Base-by-base conservation (phyloP, 164 flowering plant species). In the Houttuynia cordata region DNA sequence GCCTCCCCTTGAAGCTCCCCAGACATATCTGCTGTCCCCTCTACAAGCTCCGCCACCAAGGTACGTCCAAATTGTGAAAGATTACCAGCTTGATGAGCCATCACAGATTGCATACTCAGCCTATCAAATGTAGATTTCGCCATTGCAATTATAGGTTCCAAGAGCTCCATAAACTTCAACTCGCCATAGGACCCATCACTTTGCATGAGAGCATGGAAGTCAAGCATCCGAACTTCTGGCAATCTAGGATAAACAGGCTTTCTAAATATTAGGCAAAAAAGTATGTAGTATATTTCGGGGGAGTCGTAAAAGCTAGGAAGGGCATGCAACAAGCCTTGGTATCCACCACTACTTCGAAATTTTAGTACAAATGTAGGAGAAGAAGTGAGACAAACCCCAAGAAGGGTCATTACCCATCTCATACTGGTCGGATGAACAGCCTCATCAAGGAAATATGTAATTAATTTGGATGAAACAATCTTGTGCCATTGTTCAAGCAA, bases 1-100 rank as follows among this genome's bases (percentile, higher is more conserved):
- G 99, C 99, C 77, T 91, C 99, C 63, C 99, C 97, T 69, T 91
- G 99, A 74, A 94, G 94, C 58, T 88, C 97, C 25, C 96, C 97
- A 64, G 82, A 76, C 74, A 81, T 81, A 67, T 94, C 96, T 61
- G 83, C 59, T 67, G 81, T 76, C 60, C 77, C 96, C 60, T 85
- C 97, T 7, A 72, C 83, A 67, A 94, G 95, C 74, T 94, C 97
- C 7, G 96, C 95, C 45, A 83, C 93, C 60, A 94, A 77, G 71
- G 83, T 72, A 68, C 77, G 85, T 80, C 82, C 74, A 49, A 78
- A 71, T 75, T 88, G 91, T 49, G 99, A 88, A 68, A 86, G 80
- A 65, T 78, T 84, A 8, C 99, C 99, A 72, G 83, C 79, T 80
- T 94, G 85, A 58, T 87, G 85, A 51, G 95, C 96, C 69, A 85